These are phyloP conservation scores for Setaria viridis DNA, from an alignment of 202 grass and related monocot species.

Conservation along the genomic window DNA sequence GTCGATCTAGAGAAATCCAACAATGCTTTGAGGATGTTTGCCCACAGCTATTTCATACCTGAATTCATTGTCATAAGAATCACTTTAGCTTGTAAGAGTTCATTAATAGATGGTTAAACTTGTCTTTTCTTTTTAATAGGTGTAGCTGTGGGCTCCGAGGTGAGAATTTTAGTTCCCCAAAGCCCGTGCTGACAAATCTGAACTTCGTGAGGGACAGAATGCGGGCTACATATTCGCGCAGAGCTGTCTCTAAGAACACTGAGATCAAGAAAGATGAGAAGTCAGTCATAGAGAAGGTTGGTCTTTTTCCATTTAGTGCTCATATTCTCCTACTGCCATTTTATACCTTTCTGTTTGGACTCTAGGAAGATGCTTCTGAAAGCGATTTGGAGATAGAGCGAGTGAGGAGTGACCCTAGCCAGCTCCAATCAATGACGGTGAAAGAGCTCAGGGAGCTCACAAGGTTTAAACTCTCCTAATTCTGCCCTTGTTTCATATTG, in stretches of 20 bases:
- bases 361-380: conserved; percentile 66
- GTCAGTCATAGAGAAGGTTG: conserved; percentile 37
- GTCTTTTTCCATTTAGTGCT: neutral
- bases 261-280: conserved; percentile 49
- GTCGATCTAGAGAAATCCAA: neutral
- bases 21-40: neutral
- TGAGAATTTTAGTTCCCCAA: conserved; percentile 41
- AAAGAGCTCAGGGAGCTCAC: conserved; percentile 80
- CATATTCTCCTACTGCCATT: conserved; percentile 9
- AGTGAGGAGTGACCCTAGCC: conserved; percentile 60
- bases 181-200: conserved; percentile 41
- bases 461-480: conserved; percentile 51
- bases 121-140: conserved; percentile 21
- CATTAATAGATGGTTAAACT: neutral
- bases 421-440: conserved; percentile 79
- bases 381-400: conserved; percentile 53
- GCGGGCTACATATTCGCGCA: conserved; percentile 48
- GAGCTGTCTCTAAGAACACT: conserved; percentile 48
- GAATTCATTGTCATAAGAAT: conserved; percentile 6
- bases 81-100: neutral
- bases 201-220: conserved; percentile 47
- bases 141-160: conserved; percentile 44
- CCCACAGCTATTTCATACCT: neutral
- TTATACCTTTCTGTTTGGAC: conserved; percentile 23
- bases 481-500: conserved; percentile 19